phyloP scores from a whole-genome alignment of 169 alveolate genomes.

The Plasmodium gallinaceum region DNA sequence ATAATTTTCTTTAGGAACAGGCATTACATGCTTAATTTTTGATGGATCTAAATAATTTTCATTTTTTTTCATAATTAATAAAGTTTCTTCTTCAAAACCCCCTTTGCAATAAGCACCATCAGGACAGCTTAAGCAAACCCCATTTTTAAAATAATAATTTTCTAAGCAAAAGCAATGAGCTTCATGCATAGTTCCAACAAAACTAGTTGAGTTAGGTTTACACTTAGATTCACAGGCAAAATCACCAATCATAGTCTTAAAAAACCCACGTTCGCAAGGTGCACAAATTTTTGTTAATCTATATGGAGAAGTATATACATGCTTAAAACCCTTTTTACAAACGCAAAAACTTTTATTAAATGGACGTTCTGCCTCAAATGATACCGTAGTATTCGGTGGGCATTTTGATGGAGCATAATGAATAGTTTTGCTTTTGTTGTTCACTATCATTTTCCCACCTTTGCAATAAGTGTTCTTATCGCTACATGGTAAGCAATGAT shows the following conservation, averaged over 20 bases:
- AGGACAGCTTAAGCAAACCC: constrained; percentile 81
- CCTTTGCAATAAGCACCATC: constrained; percentile 83
- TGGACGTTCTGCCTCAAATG: constrained; percentile 88
- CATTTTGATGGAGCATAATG: constrained; percentile 84
- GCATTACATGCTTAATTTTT: constrained; percentile 79
- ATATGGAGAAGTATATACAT: constrained; percentile 42
- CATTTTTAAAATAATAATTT: constrained; percentile 79
- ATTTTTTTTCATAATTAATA: constrained; percentile 56
- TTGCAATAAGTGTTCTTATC: constrained; percentile 84
- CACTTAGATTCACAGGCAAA: constrained; percentile 80
- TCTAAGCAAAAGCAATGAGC: constrained; percentile 83
- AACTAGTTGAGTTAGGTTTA: constrained; percentile 79
- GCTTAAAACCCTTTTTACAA: constrained; percentile 69
- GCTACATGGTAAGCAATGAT: constrained; percentile 85
- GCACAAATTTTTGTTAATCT: constrained; percentile 77
- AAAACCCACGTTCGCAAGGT: constrained; percentile 81
- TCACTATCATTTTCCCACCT: constrained; percentile 85
- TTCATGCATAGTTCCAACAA: constrained; percentile 79
- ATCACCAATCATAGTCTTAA: constrained; percentile 82
- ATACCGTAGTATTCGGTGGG: constrained; percentile 85
- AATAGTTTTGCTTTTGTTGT: constrained; percentile 70
- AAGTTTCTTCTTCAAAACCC: constrained; percentile 78
- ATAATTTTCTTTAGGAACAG: constrained; percentile 80
- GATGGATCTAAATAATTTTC: constrained; percentile 70
- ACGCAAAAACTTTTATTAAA: constrained; percentile 57